phyloP scores from a whole-genome alignment of 768 basidiomycete species.

The Baorangia bicolor region DNA sequence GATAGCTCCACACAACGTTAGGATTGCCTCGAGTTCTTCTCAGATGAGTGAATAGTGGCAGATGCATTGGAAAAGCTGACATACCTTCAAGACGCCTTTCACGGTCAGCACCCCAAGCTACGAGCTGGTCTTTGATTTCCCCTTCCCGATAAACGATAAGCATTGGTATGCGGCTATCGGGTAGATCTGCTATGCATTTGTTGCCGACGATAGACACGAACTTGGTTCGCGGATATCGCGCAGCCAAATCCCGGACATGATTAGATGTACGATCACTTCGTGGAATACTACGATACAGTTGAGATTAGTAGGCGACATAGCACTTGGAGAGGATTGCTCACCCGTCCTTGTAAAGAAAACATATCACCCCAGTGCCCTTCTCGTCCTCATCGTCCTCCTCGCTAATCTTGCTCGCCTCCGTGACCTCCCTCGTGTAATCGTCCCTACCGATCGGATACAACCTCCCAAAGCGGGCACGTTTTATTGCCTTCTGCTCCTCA shows the following conservation, averaged over 20 bases:
- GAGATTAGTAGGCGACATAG: not conserved
- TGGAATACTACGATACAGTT: constrained; percentile 55
- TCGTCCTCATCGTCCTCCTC: constrained; percentile 64
- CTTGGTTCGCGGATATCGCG: constrained; percentile 87
- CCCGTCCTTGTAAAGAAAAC: constrained; percentile 95
- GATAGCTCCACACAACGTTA: constrained; percentile 65
- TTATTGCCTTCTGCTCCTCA: constrained; percentile 57
- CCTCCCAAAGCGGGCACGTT: constrained; percentile 72
- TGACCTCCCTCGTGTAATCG: constrained; percentile 94
- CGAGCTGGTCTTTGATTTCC: constrained; percentile 82
- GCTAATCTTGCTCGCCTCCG: constrained; percentile 79
- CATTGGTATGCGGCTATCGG: constrained; percentile 88
- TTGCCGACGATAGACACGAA: constrained; percentile 94
- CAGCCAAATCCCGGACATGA: constrained; percentile 71
- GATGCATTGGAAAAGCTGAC: constrained; percentile 6
- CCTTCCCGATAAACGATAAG: constrained; percentile 90
- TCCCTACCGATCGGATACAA: constrained; percentile 89
- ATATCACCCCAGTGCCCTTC: constrained; percentile 88
- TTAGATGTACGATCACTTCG: constrained; percentile 73
- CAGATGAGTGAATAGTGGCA: not conserved
- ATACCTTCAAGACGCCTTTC: constrained; percentile 78
- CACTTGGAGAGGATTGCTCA: constrained; percentile 38
- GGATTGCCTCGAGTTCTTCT: constrained; percentile 68
- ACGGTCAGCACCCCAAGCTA: constrained; percentile 79
- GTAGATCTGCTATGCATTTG: constrained; percentile 95